These are phyloP conservation scores for Sarocladiaceae sp. DNA, from an alignment of 2,329 filamentous ascomycete species.

Conservation along the genomic window DNA sequence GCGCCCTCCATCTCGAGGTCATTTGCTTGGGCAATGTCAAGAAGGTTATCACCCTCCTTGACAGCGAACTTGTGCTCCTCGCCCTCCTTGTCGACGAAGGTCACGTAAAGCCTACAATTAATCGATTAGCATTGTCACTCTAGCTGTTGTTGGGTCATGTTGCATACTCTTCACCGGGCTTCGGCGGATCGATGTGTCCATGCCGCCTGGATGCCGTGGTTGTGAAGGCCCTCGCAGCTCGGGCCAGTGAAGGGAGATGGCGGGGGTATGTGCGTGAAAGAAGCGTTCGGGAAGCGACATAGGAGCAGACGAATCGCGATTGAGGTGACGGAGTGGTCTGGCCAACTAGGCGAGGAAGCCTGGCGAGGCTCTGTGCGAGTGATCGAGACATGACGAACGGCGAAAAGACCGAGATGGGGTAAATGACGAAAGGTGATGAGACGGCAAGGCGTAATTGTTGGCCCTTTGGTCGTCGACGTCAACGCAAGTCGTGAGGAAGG, in stretches of 20 bases:
- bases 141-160: neutral
- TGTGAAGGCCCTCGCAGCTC: conserved; percentile 53
- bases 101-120: conserved; percentile 68
- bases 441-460: too few relatives aligned
- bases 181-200: conserved; percentile 78
- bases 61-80: conserved; percentile 73
- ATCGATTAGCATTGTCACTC: too few relatives aligned
- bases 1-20: conserved; percentile 98
- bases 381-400: neutral
- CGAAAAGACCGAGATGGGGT: neutral
- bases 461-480: too few relatives aligned
- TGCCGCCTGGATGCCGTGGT: conserved; percentile 59
- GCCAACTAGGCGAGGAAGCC: conserved; percentile 1
- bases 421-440: too few relatives aligned
- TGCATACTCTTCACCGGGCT: conserved; percentile 85
- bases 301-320: neutral
- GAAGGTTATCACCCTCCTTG: conserved; percentile 80
- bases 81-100: conserved; percentile 90
- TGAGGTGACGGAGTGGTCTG: neutral
- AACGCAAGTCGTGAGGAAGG: too few relatives aligned
- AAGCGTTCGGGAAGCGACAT: neutral
- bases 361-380: neutral
- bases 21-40: conserved; percentile 91
- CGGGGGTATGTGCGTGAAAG: neutral
- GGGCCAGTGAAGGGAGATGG: conserved; percentile 1